These are phyloP conservation scores for Claviceps quebecensis DNA, from an alignment of 2,329 filamentous ascomycete genomes.

Conservation along the genomic window DNA sequence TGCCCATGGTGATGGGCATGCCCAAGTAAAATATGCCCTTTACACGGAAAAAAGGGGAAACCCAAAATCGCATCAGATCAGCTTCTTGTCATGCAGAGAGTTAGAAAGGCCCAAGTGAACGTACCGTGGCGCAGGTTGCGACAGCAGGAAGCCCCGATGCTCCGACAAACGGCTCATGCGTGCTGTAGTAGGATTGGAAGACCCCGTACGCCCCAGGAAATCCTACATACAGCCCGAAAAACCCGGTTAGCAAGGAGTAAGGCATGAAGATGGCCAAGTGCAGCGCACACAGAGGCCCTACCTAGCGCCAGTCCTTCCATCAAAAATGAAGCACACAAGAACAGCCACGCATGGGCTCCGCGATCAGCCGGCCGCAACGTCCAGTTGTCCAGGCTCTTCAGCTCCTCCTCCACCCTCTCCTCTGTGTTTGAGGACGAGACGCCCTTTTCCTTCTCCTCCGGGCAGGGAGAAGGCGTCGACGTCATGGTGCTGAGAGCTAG, in stretches of 20 bases:
- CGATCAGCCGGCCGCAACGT: conserved; percentile 11
- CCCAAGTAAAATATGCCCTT: conserved; percentile 36
- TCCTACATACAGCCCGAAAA: conserved; percentile 23
- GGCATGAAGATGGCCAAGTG: too few species aligned
- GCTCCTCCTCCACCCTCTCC: not conserved
- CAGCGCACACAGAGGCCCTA: not conserved
- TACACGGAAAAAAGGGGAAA: not conserved
- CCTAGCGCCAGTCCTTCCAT: conserved; percentile 10
- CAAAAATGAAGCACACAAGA: conserved; percentile 12
- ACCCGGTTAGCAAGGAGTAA: not conserved
- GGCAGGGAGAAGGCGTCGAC: not conserved
- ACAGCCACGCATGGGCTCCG: conserved; percentile 23
- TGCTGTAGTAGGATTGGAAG: conserved; percentile 51
- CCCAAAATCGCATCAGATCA: too few species aligned
- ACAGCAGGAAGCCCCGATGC: conserved; percentile 40
- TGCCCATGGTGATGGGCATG: conserved; percentile 30
- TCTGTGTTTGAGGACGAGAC: not conserved
- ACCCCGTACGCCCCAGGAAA: conserved; percentile 52
- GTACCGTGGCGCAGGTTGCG: conserved; percentile 42
- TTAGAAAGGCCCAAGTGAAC: not conserved
- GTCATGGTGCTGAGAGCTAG: not conserved
- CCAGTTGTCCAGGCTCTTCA: not conserved
- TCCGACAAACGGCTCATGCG: conserved; percentile 37
- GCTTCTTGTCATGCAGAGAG: too few species aligned
- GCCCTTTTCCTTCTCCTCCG: conserved; percentile 1